Evolutionary conservation across 495 filamentous ascomycete species (phyloP).

Genomic region (Bathelium albidoporum): DNA sequence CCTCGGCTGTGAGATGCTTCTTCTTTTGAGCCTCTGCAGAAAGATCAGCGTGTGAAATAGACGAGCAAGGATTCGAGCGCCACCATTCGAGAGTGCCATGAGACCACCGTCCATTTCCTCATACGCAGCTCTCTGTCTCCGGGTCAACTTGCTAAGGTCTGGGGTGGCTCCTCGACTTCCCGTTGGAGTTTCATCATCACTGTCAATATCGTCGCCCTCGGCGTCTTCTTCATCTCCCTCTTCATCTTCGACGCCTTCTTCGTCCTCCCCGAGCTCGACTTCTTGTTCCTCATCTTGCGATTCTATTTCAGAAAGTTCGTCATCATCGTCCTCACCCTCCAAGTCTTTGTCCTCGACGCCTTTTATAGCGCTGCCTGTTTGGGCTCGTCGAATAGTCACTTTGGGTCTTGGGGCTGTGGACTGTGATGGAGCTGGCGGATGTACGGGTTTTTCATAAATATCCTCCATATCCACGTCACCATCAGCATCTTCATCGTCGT

Average conservation of each 20-base stretch:
- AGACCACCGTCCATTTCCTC: slow-evolving; percentile 62
- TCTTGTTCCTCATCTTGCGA: slow-evolving; percentile 40
- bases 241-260: slow-evolving; percentile 42
- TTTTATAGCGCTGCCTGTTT: slow-evolving; percentile 34
- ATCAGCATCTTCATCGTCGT: slow-evolving; percentile 31
- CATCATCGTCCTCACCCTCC: slow-evolving; percentile 40
- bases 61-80: slow-evolving; percentile 8
- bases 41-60: slow-evolving; percentile 8
- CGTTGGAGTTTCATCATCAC: slow-evolving; percentile 49
- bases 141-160: slow-evolving; percentile 77
- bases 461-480: slow-evolving; percentile 43
- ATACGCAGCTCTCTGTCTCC: slow-evolving; percentile 66
- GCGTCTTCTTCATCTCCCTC: slow-evolving; percentile 38
- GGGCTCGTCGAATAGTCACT: slow-evolving; percentile 29
- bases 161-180: slow-evolving; percentile 57
- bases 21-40: slow-evolving; percentile 78
- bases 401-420: slow-evolving; percentile 23
- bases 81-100: slow-evolving; percentile 78
- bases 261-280: slow-evolving; percentile 45
- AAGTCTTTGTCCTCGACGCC: slow-evolving; percentile 53
- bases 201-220: slow-evolving; percentile 47
- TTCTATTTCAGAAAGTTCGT: slow-evolving; percentile 36
- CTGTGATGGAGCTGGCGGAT: slow-evolving; percentile 22
- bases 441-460: slow-evolving; percentile 24
- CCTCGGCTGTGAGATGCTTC: slow-evolving; percentile 84